Percentiles rank a stretch among this genome's conserved stretches.
These are phyloP conservation scores for Madurella fahalii DNA, from an alignment of 2,329 filamentous ascomycete species.

Conservation along the genomic window DNA sequence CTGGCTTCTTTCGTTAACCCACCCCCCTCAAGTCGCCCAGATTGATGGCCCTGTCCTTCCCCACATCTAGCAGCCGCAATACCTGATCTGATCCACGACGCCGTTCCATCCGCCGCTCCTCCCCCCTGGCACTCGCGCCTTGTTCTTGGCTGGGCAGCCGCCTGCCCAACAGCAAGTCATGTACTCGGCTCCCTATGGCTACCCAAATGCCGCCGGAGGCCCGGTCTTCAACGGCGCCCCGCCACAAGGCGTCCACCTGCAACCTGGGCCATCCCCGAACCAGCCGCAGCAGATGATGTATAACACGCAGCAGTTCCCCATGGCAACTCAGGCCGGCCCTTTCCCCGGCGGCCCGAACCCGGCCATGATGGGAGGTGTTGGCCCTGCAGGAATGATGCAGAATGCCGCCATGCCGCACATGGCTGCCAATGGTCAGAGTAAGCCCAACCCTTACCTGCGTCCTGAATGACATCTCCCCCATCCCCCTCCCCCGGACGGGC, in stretches of 20 bases:
- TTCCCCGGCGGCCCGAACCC: conserved; percentile 50
- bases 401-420: conserved; percentile 57
- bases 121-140: conserved; percentile 18
- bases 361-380: conserved; percentile 50
- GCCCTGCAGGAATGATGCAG: conserved; percentile 60
- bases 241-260: conserved; percentile 45
- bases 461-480: conserved; percentile 14
- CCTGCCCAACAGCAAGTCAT: conserved; percentile 37
- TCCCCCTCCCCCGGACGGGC: conserved; percentile 14
- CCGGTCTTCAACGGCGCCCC: conserved; percentile 50
- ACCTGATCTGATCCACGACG: conserved; percentile 27
- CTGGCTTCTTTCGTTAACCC: conserved; percentile 10
- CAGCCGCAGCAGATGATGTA: conserved; percentile 56
- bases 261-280: conserved; percentile 39
- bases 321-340: conserved; percentile 45
- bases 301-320: conserved; percentile 54
- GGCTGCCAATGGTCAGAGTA: conserved; percentile 57
- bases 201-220: conserved; percentile 49
- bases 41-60: conserved; percentile 26
- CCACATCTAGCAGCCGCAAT: conserved; percentile 27
- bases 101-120: conserved; percentile 18
- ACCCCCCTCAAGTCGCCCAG: conserved; percentile 22
- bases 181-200: conserved; percentile 54
- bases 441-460: conserved; percentile 33
- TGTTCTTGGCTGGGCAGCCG: conserved; percentile 23